These are phyloP conservation scores for Lasiodiplodia theobromae DNA, from an alignment of 2,329 filamentous ascomycete genomes.

Conservation along the genomic window DNA sequence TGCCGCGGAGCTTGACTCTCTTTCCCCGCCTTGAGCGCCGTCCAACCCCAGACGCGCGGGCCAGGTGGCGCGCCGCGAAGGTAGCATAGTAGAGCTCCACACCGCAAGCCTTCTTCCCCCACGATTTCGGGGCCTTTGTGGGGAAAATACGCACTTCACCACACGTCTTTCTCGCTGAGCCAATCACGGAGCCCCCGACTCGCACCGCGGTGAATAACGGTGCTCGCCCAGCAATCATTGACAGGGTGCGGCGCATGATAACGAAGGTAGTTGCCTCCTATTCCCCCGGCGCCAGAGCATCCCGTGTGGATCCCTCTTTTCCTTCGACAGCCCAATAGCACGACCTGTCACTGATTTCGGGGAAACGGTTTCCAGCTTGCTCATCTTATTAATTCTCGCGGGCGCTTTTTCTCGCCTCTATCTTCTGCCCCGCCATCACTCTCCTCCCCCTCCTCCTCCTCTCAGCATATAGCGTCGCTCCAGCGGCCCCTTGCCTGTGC, in stretches of 20 bases:
- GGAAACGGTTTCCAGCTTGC: conserved; percentile 5
- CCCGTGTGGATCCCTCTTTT: background rate
- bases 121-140: background rate
- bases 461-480: background rate
- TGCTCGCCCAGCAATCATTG: background rate
- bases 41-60: conserved; percentile 17
- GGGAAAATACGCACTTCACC: background rate
- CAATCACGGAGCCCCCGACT: too few species aligned
- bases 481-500: background rate
- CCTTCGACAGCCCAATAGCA: background rate
- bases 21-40: conserved; percentile 1
- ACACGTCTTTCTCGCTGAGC: too few species aligned
- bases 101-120: background rate
- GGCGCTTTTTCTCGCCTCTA: background rate
- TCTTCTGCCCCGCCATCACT: background rate
- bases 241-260: conserved; percentile 12
- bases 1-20: background rate
- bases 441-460: background rate
- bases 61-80: background rate
- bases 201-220: too few species aligned
- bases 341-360: background rate
- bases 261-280: background rate
- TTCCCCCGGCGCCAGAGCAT: background rate
- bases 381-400: conserved; percentile 1
- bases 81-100: background rate